These are phyloP conservation scores for Thelephora terrestris DNA, from an alignment of 1,284 basidiomycete genomes.

Conservation along the genomic window DNA sequence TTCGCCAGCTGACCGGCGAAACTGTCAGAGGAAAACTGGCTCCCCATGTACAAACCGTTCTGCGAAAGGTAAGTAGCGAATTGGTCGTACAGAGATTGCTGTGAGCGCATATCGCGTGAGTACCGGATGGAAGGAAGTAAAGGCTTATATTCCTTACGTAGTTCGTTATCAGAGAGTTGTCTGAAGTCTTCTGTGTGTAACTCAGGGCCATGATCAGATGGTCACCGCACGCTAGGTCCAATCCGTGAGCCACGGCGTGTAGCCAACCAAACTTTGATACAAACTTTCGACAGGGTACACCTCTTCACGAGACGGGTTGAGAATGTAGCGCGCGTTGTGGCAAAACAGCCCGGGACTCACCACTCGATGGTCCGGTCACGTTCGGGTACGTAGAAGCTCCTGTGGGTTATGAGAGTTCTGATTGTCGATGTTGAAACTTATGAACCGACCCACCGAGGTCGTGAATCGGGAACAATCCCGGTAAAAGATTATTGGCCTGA, in stretches of 20 bases:
- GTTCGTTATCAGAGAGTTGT: conserved; percentile 38
- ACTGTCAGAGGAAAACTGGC: conserved; percentile 63
- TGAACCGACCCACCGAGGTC: conserved; percentile 27
- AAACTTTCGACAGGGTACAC: conserved; percentile 1
- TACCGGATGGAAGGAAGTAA: background rate
- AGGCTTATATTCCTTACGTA: conserved; percentile 32
- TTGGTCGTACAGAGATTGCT: conserved; percentile 52
- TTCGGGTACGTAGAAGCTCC: background rate
- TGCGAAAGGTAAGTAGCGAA: conserved; percentile 63
- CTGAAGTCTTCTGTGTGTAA: conserved; percentile 51
- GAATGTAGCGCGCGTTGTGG: background rate
- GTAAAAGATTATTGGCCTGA: conserved; percentile 22
- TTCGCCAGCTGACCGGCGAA: conserved; percentile 63
- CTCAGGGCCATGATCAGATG: conserved; percentile 70
- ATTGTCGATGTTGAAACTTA: background rate
- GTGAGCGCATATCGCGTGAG: conserved; percentile 4
- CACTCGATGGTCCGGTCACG: background rate
- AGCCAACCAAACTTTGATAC: background rate
- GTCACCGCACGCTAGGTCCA: conserved; percentile 48
- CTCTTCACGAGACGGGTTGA: background rate
- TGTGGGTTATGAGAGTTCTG: background rate
- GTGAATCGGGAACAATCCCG: conserved; percentile 25
- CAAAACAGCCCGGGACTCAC: background rate
- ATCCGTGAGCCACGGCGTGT: background rate
- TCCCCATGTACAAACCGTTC: conserved; percentile 52